Conservation (phyloP, 352 stramenopile species). For the Poterioochromonas sp. region DNA sequence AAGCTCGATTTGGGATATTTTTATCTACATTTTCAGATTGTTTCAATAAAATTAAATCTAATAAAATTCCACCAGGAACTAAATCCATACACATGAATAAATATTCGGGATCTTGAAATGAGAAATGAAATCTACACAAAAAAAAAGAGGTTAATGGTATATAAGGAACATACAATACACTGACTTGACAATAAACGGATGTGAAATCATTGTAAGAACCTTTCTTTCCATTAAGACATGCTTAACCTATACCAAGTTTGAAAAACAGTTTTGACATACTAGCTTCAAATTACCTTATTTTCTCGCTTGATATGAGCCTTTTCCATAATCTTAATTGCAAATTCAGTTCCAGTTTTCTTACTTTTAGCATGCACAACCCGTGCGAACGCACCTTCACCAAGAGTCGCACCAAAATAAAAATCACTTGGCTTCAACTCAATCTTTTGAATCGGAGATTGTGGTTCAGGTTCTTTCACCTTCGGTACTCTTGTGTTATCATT, state of each 20-base stretch:
- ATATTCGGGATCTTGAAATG: constrained; percentile 71
- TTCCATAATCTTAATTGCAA: constrained; percentile 80
- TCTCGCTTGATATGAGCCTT: constrained; percentile 75
- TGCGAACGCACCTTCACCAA: constrained; percentile 73
- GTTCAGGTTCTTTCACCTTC: too few species aligned
- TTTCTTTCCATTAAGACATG: constrained; percentile 70
- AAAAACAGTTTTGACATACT: background rate
- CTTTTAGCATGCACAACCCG: constrained; percentile 72
- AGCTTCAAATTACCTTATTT: constrained; percentile 60
- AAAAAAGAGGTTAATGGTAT: background rate
- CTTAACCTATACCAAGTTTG: constrained; percentile 15
- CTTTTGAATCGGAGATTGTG: too few species aligned
- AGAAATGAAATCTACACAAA: constrained; percentile 65
- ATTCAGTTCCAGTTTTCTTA: constrained; percentile 65
- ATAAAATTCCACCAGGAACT: constrained; percentile 65
- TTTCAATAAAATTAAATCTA: constrained; percentile 65
- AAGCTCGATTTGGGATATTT: constrained; percentile 56
- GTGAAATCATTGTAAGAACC: constrained; percentile 68
- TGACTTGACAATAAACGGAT: constrained; percentile 63
- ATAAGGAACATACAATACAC: background rate
- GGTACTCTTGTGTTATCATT: background rate
- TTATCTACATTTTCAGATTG: constrained; percentile 56
- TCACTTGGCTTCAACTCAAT: constrained; percentile 51
- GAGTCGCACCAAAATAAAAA: constrained; percentile 69
- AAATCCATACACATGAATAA: constrained; percentile 76